Evolutionary conservation across 352 stramenopile genomes (phyloP).

Genomic region (Phytopythium helicoides): DNA sequence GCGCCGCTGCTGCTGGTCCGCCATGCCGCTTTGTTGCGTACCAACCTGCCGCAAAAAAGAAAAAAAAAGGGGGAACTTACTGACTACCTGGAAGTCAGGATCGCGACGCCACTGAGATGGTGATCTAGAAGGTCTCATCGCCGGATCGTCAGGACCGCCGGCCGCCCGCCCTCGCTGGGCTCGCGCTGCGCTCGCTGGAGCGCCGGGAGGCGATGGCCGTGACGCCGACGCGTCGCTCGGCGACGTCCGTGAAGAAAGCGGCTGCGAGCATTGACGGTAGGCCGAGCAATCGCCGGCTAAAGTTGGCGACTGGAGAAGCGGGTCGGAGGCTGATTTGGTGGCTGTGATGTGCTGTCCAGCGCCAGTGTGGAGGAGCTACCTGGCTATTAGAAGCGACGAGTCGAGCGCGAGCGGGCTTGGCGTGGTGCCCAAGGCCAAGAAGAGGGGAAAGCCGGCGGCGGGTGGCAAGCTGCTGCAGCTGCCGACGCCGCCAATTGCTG

Average conservation of each 20-base stretch:
- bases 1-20: constrained; percentile 61
- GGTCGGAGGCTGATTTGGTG: background rate
- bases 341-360: constrained; percentile 20
- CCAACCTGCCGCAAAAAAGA: no score
- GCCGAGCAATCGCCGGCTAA: background rate
- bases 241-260: constrained; percentile 25
- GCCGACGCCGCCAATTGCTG: background rate
- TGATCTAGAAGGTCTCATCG: no score
- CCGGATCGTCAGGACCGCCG: constrained; percentile 63
- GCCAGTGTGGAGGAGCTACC: constrained; percentile 68
- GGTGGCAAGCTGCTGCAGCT: background rate
- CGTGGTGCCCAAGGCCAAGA: background rate
- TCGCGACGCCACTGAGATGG: no score
- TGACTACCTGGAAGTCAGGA: constrained; percentile 5
- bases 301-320: background rate
- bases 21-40: constrained; percentile 48
- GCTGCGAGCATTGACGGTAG: constrained; percentile 21
- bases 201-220: background rate
- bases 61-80: no score
- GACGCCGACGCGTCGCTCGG: constrained; percentile 4
- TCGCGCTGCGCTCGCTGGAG: constrained; percentile 30
- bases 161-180: constrained; percentile 78
- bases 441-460: constrained; percentile 2
- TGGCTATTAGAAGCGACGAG: constrained; percentile 30
- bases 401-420: no score